Base-by-base conservation (phyloP, 192 early-diverging fungal genomes). In the Coemansia sp. region DNA sequence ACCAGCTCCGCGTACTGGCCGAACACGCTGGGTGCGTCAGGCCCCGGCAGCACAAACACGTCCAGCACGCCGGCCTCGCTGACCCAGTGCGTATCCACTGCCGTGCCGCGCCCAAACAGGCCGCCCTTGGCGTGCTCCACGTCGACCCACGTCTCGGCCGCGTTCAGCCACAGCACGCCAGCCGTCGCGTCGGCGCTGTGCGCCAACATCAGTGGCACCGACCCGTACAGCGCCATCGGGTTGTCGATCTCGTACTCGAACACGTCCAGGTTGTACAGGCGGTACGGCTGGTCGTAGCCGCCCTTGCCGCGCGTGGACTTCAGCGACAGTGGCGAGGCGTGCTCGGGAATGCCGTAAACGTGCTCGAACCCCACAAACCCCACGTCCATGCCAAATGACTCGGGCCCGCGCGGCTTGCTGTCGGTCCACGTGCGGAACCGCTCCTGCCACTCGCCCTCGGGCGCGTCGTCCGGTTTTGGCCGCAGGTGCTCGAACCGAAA, bases 61-160 rank as follows among this genome's bases (percentile, higher is more conserved):
- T 99, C 97, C 58, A 98, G 40, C 6, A 86, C 69, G 19, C 94
- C 94, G 0, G 94, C 83, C 62, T 99, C 97, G 53, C 88, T 85
- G 66, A 95, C 86, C 91, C 93, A 98, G 53, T 99, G 97, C 1
- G 92, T 91, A 29, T 44, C 42, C 40, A 60, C 68, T 6, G 51
- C 64, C 0, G 57, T 26, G 34, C 60, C 31, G 26, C 59, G 47
- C 29, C 57, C 62, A 28, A 70, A 64, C 48, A 74, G 46, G 54
- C 53, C 70, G 27, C 60, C 62, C 43, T 72, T 67, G 22, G 59
- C 73, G 62, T 87, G 91, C 25, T 90, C 87, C 30, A 99, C 83
- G 57, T 99, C 97, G 19, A 99, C 82, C 97, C 97, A 99, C 44
- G 94, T 98, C 69, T 99, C 97, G 2, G 97, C 90, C 2, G 92